Evolutionary conservation across 116 monocot genomes (phyloP).

Genomic region (Cymodocea nodosa): DNA sequence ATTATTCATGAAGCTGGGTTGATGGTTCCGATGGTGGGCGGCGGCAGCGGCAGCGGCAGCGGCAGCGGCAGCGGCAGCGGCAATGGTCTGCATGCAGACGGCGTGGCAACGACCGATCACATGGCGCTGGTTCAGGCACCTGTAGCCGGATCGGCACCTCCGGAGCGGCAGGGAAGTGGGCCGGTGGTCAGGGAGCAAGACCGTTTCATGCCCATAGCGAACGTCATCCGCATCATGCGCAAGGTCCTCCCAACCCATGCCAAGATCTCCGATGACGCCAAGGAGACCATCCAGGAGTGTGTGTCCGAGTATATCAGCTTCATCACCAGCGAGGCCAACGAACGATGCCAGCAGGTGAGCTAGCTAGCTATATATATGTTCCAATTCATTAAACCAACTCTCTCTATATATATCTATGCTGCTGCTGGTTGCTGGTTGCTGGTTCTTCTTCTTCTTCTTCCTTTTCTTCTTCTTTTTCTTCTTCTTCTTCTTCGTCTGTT

Average conservation of each 20-base stretch:
- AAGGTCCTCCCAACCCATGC: conserved; percentile 48
- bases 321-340: conserved; percentile 63
- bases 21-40: not conserved
- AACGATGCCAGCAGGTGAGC: conserved; percentile 36
- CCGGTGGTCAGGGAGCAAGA: conserved; percentile 35
- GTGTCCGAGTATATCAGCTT: conserved; percentile 62
- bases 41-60: not conserved
- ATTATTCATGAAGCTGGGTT: not conserved
- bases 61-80: not conserved
- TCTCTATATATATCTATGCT: too few relatives aligned
- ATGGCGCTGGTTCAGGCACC: not conserved
- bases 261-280: conserved; percentile 68
- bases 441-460: too few relatives aligned
- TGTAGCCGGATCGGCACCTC: not conserved
- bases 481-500: too few relatives aligned
- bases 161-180: not conserved
- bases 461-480: too few relatives aligned
- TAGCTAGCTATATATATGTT: too few relatives aligned
- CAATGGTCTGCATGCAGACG: not conserved
- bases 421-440: too few relatives aligned
- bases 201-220: conserved; percentile 56
- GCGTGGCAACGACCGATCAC: not conserved
- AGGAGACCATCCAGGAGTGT: conserved; percentile 61
- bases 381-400: too few relatives aligned
- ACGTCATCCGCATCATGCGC: conserved; percentile 58